A percentile compares a stretch with the other conserved stretches of the same genome.
Conservation (phyloP, 1,284 basidiomycete genomes). For the Tilletia setariae region DNA sequence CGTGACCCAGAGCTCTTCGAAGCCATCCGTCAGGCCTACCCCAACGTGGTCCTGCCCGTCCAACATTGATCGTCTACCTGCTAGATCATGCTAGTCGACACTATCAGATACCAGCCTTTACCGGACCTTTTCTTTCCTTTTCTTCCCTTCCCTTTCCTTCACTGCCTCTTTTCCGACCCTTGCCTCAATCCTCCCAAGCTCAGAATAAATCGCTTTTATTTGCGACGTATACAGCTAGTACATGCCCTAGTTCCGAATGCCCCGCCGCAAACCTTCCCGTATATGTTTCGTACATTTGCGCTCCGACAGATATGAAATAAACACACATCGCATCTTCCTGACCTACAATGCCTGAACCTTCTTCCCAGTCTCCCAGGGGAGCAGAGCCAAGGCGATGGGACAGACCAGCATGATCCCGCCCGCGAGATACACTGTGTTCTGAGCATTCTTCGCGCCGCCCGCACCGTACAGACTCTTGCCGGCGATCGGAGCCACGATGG, state of each 20-base stretch:
- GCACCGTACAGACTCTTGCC: slow-evolving; percentile 65
- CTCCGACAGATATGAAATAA: no score
- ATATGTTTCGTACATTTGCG: no score
- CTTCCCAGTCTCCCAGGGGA: slow-evolving; percentile 40
- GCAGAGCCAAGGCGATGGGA: slow-evolving; percentile 34
- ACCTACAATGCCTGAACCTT: not conserved
- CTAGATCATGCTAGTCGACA: no score
- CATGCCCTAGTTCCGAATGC: not conserved
- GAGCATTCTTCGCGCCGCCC: slow-evolving; percentile 27
- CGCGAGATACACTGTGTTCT: slow-evolving; percentile 39
- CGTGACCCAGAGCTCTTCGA: slow-evolving; percentile 41
- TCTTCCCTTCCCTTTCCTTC: not conserved
- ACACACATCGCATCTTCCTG: no score
- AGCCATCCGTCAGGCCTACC: slow-evolving; percentile 48
- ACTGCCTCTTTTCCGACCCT: not conserved
- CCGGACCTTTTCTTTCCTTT: no score
- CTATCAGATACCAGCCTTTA: no score
- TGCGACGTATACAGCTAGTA: not conserved
- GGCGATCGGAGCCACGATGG: slow-evolving; percentile 55
- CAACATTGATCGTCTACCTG: not conserved
- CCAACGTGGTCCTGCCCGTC: slow-evolving; percentile 52
- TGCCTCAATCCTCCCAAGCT: not conserved
- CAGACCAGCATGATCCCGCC: slow-evolving; percentile 38
- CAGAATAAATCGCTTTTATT: not conserved
- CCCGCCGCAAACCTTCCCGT: no score